Evolutionary conservation across 331 rosid species (phyloP).

Genomic region (Pyracantha coccinea): DNA sequence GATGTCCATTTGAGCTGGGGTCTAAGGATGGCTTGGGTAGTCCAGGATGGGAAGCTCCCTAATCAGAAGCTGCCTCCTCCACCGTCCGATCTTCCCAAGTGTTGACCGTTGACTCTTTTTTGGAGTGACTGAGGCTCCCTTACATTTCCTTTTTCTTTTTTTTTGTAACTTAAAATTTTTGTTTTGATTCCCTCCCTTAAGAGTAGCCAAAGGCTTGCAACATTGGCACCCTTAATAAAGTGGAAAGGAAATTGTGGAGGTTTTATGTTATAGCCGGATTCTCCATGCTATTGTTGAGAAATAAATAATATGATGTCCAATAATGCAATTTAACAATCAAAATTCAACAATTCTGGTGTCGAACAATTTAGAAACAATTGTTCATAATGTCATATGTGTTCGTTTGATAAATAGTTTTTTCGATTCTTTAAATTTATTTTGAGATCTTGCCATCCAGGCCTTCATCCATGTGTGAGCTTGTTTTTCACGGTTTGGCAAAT

Average conservation of each 20-base stretch:
- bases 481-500: background rate
- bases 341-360: background rate
- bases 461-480: background rate
- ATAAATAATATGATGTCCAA: background rate
- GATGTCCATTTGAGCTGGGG: constrained; percentile 75
- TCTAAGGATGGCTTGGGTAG: constrained; percentile 65
- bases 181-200: background rate
- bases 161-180: background rate
- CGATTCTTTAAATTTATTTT: background rate
- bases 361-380: background rate
- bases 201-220: background rate
- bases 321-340: background rate
- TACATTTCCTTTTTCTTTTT: background rate
- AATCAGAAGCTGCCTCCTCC: constrained; percentile 80
- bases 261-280: constrained; percentile 4
- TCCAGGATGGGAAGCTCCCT: constrained; percentile 64
- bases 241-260: background rate
- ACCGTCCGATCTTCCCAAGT: constrained; percentile 67
- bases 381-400: background rate
- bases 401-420: background rate
- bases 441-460: background rate
- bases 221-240: constrained; percentile 1
- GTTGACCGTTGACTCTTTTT: constrained; percentile 23
- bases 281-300: background rate
- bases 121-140: background rate